Base-by-base conservation (phyloP, 495 filamentous ascomycete species). In the Aspergillus taichungensis region DNA sequence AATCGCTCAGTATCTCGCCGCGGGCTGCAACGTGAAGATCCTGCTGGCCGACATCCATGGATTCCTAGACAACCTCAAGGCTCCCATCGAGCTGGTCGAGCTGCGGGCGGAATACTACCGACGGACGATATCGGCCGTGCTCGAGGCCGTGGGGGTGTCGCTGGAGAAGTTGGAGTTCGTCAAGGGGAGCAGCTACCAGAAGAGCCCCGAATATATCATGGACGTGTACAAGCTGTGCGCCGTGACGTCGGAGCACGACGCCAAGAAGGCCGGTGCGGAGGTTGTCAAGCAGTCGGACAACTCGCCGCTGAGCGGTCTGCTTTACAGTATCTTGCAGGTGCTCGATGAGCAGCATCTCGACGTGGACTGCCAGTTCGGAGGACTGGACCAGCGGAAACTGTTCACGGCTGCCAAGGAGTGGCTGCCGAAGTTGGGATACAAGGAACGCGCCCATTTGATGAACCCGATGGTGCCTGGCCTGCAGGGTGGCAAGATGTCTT, bases 401-500 rank as follows among this genome's bases (percentile, higher is more conserved):
- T 98, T 97, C 54, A 78, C 78, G 6, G 88, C 89, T 0, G 82
- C 84, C 29, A 82, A 76, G 29, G 70, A 73, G 13, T 70, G 66
- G 66, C 52, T 67, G 6, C 65, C 66, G 8, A 68, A 66, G 59
- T 41, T 72, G 34, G 67, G 63, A 24, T 62, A 64, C 49, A 72
- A 84, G 69, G 59, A 73, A 66, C 77, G 89, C 33, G 87, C 87
- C 27, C 91, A 96, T 66, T 55, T 95, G 37, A 85, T 96, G 74
- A 95, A 87, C 54, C 77, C 85, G 1, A 94, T 98, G 84, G 82
- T 97, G 6, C 79, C 87, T 0, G 91, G 92, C 11, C 64, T 97
- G 3, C 74, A 69, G 31, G 87, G 87, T 12, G 92, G 84, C 14
- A 95, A 95, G 68, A 91, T 85, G 82, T 78, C 74, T 47, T 73